Evolutionary conservation across 331 rosid species (phyloP).

Genomic region (Spiraea crenata): DNA sequence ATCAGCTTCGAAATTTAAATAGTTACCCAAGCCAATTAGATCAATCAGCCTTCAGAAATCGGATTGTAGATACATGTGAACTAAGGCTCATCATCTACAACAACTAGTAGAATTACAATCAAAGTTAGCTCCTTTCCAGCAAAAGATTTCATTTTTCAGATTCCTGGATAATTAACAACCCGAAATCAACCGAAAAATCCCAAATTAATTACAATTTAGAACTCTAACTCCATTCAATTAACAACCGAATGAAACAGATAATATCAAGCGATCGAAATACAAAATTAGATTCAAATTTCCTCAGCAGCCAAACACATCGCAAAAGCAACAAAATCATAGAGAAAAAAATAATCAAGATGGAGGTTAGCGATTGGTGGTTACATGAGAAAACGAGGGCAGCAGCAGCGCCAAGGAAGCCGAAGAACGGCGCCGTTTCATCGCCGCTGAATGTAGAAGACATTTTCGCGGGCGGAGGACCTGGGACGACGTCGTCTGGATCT

Average conservation of each 20-base stretch:
- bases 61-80: neutral
- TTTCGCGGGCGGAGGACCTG: conserved; percentile 24
- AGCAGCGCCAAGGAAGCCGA: conserved; percentile 91
- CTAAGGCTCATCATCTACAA: neutral
- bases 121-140: neutral
- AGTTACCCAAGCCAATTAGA: neutral
- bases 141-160: neutral
- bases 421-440: conserved; percentile 91
- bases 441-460: conserved; percentile 74
- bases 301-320: conserved; percentile 20
- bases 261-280: neutral
- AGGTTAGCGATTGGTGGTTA: conserved; percentile 21
- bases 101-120: neutral
- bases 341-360: neutral
- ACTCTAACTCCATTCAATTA: neutral
- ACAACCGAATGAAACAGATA: neutral
- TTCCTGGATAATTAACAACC: neutral
- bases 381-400: conserved; percentile 87
- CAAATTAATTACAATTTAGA: neutral
- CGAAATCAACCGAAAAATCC: neutral
- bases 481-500: conserved; percentile 44
- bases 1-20: neutral
- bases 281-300: neutral
- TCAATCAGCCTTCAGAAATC: neutral
- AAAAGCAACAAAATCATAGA: neutral